Conservation (phyloP, 2,329 filamentous ascomycete genomes). For the Xylaria sp. region DNA sequence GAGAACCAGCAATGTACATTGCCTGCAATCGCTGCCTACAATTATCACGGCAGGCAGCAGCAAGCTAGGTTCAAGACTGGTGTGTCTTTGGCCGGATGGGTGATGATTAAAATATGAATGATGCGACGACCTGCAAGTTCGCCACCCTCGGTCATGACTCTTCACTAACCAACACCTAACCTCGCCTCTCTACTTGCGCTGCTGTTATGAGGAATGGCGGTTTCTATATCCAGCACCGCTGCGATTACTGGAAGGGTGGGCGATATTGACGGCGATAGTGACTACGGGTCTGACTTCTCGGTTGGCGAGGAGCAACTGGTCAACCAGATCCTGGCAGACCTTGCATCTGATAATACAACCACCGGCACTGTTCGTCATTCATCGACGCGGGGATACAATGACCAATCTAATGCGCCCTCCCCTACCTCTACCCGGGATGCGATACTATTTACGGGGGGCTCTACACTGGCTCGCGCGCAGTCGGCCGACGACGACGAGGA, state of each 20-base stretch:
- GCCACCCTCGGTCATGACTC: slow-evolving; percentile 14
- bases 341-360: slow-evolving; percentile 18
- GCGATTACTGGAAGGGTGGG: neutral
- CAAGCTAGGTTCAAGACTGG: slow-evolving; percentile 1
- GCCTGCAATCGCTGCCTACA: neutral
- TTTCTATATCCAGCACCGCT: neutral
- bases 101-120: neutral
- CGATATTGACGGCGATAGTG: slow-evolving; percentile 41
- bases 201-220: slow-evolving; percentile 25
- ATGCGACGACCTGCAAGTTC: slow-evolving; percentile 4
- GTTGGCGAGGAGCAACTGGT: slow-evolving; percentile 47
- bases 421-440: neutral
- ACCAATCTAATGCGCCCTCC: neutral
- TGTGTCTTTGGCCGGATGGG: neutral
- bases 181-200: neutral
- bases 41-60: slow-evolving; percentile 14
- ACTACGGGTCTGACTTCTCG: slow-evolving; percentile 51
- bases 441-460: neutral
- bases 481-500: neutral
- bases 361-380: neutral
- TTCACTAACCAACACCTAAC: neutral
- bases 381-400: slow-evolving; percentile 3
- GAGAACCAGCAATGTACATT: neutral
- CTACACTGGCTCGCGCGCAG: neutral
- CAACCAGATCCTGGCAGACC: slow-evolving; percentile 43